A percentile compares a stretch with the other conserved stretches of the same genome.
phyloP scores from a whole-genome alignment of 1,284 basidiomycete species.

The Fomes fomentarius region DNA sequence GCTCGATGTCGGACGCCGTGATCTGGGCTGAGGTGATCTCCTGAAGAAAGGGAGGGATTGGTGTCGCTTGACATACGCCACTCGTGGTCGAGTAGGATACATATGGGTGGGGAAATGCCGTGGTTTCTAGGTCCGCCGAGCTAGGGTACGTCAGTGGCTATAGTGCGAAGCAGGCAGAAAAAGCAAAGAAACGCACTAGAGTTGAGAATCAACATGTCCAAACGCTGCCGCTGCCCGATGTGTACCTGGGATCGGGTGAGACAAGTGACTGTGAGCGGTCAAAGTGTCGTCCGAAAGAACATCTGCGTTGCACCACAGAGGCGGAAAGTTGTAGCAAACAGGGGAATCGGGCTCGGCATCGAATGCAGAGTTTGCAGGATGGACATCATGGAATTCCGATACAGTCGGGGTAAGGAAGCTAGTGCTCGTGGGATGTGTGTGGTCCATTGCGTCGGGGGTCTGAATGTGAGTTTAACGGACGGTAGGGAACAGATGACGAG shows the following conservation, averaged over 20 bases:
- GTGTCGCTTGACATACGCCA: neutral
- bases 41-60: neutral
- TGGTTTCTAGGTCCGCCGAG: neutral
- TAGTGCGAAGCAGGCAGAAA: neutral
- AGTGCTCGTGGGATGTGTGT: no score
- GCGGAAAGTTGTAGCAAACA: neutral
- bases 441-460: no score
- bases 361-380: neutral
- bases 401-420: no score
- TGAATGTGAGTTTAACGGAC: no score
- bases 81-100: no score
- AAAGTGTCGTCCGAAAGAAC: neutral
- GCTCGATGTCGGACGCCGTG: neutral
- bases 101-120: neutral
- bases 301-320: neutral
- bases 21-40: no score
- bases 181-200: neutral
- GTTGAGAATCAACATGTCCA: neutral
- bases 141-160: neutral
- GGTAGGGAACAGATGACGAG: no score
- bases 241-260: neutral
- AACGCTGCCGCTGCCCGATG: neutral
- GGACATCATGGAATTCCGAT: neutral
- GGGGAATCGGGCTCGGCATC: neutral
- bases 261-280: neutral